Evolutionary conservation across 805 yeast species (phyloP).

Genomic region (Candida tammaniensis): DNA sequence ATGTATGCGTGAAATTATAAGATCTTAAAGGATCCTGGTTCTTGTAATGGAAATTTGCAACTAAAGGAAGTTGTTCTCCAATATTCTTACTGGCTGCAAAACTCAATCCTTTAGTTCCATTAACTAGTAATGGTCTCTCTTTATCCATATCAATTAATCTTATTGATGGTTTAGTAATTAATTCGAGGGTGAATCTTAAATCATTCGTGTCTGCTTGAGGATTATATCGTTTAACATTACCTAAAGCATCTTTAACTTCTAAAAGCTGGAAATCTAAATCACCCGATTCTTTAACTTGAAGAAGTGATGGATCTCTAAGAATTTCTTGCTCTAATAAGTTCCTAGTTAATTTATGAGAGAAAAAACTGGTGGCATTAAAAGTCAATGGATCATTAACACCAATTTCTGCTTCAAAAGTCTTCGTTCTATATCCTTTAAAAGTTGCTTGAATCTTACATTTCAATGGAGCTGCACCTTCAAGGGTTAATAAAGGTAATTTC

Average conservation of each 20-base stretch:
- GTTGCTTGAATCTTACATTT: conserved; percentile 23
- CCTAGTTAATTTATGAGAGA: conserved; percentile 21
- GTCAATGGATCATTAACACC: conserved; percentile 1
- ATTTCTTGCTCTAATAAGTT: conserved; percentile 36
- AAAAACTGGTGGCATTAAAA: conserved; percentile 10
- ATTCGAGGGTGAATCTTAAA: conserved; percentile 26
- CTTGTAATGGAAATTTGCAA: conserved; percentile 30
- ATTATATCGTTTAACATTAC: conserved; percentile 31
- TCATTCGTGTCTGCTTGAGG: conserved; percentile 37
- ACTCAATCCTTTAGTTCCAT: conserved; percentile 17
- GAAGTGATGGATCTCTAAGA: conserved; percentile 23
- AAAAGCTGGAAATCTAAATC: conserved; percentile 32
- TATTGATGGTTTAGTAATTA: conserved; percentile 25
- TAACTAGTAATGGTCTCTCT: conserved; percentile 21
- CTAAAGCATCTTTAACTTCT: conserved; percentile 31
- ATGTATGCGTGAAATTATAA: conserved; percentile 21
- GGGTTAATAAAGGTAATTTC: conserved; percentile 45
- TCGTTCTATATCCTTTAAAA: conserved; percentile 22
- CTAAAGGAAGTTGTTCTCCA: conserved; percentile 47
- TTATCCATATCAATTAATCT: conserved; percentile 19
- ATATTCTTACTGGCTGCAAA: conserved; percentile 14
- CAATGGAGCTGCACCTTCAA: conserved; percentile 75
- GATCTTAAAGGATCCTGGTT: conserved; percentile 18
- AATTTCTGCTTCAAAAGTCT: conserved; percentile 12
- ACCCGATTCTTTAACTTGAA: conserved; percentile 20